Evolutionary conservation across 1,284 basidiomycete genomes (phyloP).

Genomic region (Cutaneotrichosporon spelunceum): DNA sequence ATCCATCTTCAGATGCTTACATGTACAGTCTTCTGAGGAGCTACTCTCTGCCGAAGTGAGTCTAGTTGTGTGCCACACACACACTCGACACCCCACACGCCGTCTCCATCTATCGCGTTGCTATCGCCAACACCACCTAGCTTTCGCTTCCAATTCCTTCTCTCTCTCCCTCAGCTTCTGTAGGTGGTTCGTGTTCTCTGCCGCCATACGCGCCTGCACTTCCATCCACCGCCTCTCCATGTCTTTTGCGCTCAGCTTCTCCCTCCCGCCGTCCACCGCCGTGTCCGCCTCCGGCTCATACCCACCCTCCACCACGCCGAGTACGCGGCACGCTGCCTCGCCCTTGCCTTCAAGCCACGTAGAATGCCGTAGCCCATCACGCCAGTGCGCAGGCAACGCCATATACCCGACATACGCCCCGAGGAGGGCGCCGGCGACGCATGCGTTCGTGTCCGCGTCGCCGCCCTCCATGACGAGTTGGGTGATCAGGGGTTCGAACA

Average conservation of each 20-base stretch:
- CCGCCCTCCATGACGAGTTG: conserved; percentile 16
- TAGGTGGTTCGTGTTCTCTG: conserved; percentile 4
- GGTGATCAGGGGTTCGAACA: conserved; percentile 20
- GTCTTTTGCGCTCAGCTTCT: conserved; percentile 8
- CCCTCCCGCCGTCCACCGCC: conserved; percentile 18
- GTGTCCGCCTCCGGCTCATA: conserved; percentile 12
- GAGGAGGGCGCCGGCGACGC: conserved; percentile 19
- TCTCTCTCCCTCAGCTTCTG: neutral
- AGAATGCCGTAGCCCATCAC: conserved; percentile 11
- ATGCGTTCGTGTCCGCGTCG: conserved; percentile 25
- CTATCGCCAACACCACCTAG: no score
- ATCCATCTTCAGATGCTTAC: no score
- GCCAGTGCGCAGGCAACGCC: conserved; percentile 15
- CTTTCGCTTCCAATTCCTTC: neutral
- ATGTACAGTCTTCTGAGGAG: no score
- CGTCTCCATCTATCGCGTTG: no score
- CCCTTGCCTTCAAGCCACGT: conserved; percentile 16
- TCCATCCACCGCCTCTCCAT: conserved; percentile 15
- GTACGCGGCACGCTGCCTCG: conserved; percentile 7
- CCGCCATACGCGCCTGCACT: conserved; percentile 16
- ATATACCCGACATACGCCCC: conserved; percentile 19
- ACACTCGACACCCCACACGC: no score
- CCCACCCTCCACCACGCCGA: conserved; percentile 7
- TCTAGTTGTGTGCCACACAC: no score
- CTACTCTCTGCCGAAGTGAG: no score